These are phyloP conservation scores for Diplotaxis tenuifolia DNA, from an alignment of 345 rosid species.

Conservation along the genomic window DNA sequence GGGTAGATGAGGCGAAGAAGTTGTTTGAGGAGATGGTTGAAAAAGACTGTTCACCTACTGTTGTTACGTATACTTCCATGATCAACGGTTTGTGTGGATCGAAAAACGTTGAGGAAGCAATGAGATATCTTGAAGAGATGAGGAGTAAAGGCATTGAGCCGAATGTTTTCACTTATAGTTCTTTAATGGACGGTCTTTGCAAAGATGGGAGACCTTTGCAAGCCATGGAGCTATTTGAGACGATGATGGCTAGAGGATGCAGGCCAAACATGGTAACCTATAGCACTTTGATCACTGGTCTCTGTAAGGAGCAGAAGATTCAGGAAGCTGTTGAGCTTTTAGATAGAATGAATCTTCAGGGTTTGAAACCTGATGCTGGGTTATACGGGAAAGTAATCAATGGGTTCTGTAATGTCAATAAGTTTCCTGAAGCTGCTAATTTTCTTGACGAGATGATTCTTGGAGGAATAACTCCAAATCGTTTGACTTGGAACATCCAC, in stretches of 20 bases:
- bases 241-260: slow-evolving; percentile 55
- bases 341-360: slow-evolving; percentile 91
- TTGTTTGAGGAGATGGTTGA: slow-evolving; percentile 73
- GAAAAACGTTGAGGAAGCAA: slow-evolving; percentile 54
- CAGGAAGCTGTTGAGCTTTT: slow-evolving; percentile 67
- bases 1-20: slow-evolving; percentile 61
- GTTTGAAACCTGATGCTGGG: slow-evolving; percentile 82
- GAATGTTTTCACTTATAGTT: slow-evolving; percentile 80
- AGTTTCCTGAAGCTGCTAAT: slow-evolving; percentile 78
- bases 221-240: slow-evolving; percentile 63
- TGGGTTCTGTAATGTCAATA: slow-evolving; percentile 52
- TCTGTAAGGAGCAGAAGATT: slow-evolving; percentile 70
- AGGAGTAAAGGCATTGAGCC: slow-evolving; percentile 63
- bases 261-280: slow-evolving; percentile 71
- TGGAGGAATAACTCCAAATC: slow-evolving; percentile 56
- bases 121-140: slow-evolving; percentile 71
- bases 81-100: slow-evolving; percentile 73
- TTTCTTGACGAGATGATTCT: slow-evolving; percentile 85
- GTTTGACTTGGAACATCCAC: slow-evolving; percentile 74
- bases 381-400: slow-evolving; percentile 68
- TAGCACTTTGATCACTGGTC: slow-evolving; percentile 65
- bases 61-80: slow-evolving; percentile 77
- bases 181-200: slow-evolving; percentile 86
- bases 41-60: slow-evolving; percentile 68
- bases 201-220: slow-evolving; percentile 54